Conservation (phyloP, 306 rosid species). For the Carpinus fangiana region DNA sequence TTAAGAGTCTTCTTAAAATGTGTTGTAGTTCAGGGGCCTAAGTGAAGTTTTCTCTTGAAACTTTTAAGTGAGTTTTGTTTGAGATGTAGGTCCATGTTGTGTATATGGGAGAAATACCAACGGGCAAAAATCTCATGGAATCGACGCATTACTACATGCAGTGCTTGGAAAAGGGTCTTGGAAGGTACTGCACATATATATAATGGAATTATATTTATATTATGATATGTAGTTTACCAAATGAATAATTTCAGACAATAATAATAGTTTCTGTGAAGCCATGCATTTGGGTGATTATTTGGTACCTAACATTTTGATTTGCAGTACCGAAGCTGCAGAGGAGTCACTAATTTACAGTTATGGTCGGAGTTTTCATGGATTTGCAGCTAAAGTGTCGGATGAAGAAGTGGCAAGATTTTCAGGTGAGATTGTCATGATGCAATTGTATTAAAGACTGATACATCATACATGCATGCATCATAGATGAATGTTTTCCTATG, state of each 20-base stretch:
- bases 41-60: too few species aligned
- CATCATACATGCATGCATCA: too few species aligned
- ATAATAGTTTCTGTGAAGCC: too few species aligned
- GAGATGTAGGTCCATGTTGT: constrained; percentile 25
- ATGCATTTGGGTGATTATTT: too few species aligned
- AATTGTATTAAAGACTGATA: too few species aligned
- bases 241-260: too few species aligned
- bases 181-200: constrained; percentile 5
- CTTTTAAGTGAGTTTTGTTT: neutral
- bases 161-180: constrained; percentile 3
- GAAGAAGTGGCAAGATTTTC: constrained; percentile 16
- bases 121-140: neutral
- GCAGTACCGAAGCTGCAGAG: constrained; percentile 15
- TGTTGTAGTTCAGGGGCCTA: too few species aligned
- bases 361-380: constrained; percentile 29
- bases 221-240: too few species aligned
- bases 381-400: constrained; percentile 15
- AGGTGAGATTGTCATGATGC: neutral
- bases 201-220: neutral
- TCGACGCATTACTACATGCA: constrained; percentile 8
- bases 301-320: neutral
- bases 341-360: constrained; percentile 14
- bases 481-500: neutral
- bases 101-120: constrained; percentile 26
- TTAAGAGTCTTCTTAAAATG: too few species aligned